These are phyloP conservation scores for Solanum virginianum DNA, from an alignment of 257 asterid species.

Conservation along the genomic window DNA sequence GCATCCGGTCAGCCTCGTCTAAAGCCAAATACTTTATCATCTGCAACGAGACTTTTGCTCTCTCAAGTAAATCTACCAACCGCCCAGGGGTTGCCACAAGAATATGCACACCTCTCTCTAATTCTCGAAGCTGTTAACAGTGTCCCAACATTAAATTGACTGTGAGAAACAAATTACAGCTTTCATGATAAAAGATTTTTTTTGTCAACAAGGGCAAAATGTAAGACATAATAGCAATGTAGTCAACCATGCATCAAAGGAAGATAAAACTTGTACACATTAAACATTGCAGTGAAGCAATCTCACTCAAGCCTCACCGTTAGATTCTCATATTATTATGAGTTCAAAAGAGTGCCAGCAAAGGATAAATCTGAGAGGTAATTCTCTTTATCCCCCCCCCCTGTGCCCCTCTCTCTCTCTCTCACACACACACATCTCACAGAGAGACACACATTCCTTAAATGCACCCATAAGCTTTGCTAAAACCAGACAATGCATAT, in stretches of 20 bases:
- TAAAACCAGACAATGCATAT: neutral
- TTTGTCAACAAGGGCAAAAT: neutral
- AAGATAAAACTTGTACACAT: neutral
- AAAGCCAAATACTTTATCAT: constrained; percentile 74
- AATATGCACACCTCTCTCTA: constrained; percentile 89
- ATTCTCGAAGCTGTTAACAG: constrained; percentile 67
- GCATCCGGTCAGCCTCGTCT: constrained; percentile 96
- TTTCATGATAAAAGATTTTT: neutral
- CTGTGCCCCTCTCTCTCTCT: neutral
- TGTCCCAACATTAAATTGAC: neutral
- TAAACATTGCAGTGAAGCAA: neutral
- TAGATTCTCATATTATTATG: neutral
- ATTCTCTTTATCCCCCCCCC: neutral
- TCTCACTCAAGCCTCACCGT: neutral
- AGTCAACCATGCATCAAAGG: neutral
- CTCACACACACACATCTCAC: neutral
- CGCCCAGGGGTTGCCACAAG: constrained; percentile 97
- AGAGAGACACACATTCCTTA: neutral
- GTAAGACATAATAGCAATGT: neutral
- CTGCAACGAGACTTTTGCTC: constrained; percentile 89
- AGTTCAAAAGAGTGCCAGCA: neutral
- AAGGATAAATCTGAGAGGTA: neutral
- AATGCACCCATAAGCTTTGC: neutral
- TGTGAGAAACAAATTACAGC: neutral
- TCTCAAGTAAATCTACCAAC: constrained; percentile 86